A percentile compares a stretch with the other conserved stretches of the same genome.
phyloP scores from a whole-genome alignment of 805 yeast genomes.

The Wilhelminamyces savonicus region DNA sequence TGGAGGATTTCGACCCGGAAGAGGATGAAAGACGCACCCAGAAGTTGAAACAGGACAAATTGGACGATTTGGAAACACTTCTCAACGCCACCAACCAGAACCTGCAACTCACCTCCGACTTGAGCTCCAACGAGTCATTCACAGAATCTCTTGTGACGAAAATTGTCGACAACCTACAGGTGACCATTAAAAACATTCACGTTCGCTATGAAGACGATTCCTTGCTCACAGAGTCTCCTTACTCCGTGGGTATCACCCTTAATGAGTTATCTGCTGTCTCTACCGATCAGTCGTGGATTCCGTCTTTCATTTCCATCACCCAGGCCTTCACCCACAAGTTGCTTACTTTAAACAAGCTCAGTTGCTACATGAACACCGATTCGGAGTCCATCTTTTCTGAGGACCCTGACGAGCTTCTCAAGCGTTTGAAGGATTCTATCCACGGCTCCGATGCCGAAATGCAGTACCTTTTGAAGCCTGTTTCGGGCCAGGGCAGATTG shows the following conservation, averaged over 20 bases:
- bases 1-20: conserved; percentile 47
- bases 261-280: conserved; percentile 88
- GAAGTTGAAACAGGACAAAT: conserved; percentile 59
- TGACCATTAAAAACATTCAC: conserved; percentile 87
- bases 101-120: conserved; percentile 22
- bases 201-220: conserved; percentile 81
- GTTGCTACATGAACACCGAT: conserved; percentile 81
- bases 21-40: conserved; percentile 56
- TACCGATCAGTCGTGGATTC: conserved; percentile 78
- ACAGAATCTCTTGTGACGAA: conserved; percentile 84
- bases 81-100: conserved; percentile 38
- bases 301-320: conserved; percentile 73
- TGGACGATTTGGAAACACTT: conserved; percentile 61
- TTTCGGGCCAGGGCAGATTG: conserved; percentile 79
- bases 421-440: conserved; percentile 42
- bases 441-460: conserved; percentile 8
- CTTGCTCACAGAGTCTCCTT: conserved; percentile 66
- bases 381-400: conserved; percentile 41
- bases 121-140: conserved; percentile 66
- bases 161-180: conserved; percentile 86
- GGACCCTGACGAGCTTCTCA: conserved; percentile 43
- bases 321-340: conserved; percentile 67
- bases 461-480: conserved; percentile 75
- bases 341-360: conserved; percentile 64
- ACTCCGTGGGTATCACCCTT: conserved; percentile 76